Conservation (phyloP, 2,329 filamentous ascomycete species). For the Torrubiellomyces zombiae region DNA sequence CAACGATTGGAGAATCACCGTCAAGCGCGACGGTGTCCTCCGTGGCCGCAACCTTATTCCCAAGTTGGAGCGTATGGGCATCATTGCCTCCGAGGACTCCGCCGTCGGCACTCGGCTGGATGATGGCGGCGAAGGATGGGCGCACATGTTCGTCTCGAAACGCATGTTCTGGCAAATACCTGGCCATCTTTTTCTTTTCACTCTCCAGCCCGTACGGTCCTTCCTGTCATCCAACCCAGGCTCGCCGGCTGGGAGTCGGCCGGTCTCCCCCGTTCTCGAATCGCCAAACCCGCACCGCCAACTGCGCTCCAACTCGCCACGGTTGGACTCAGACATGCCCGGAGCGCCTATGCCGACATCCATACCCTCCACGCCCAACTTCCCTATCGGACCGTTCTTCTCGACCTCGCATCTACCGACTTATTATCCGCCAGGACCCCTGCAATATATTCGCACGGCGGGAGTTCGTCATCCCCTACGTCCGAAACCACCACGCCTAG, state of each 20-base stretch:
- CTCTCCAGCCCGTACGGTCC: slow-evolving; percentile 42
- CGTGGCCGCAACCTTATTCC: slow-evolving; percentile 68
- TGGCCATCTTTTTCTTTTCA: slow-evolving; percentile 74
- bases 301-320: slow-evolving; percentile 5
- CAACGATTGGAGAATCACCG: slow-evolving; percentile 67
- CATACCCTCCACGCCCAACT: slow-evolving; percentile 15
- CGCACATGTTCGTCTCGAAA: slow-evolving; percentile 64
- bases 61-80: slow-evolving; percentile 85
- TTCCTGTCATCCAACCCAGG: slow-evolving; percentile 21
- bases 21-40: slow-evolving; percentile 78
- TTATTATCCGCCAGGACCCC: slow-evolving; percentile 71
- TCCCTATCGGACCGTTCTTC: slow-evolving; percentile 52
- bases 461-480: slow-evolving; percentile 71
- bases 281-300: too few species aligned
- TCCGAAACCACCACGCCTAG: slow-evolving; percentile 76
- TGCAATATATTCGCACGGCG: slow-evolving; percentile 67
- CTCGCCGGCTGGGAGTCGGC: slow-evolving; percentile 18
- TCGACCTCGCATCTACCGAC: slow-evolving; percentile 77
- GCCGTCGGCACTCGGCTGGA: slow-evolving; percentile 51
- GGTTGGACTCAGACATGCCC: slow-evolving; percentile 20
- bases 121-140: slow-evolving; percentile 50
- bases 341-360: slow-evolving; percentile 20
- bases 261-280: slow-evolving; percentile 28
- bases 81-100: slow-evolving; percentile 62
- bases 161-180: slow-evolving; percentile 87